These are phyloP conservation scores for Diutina scorzettiae DNA, from an alignment of 1,139 yeast genomes.

Conservation along the genomic window DNA sequence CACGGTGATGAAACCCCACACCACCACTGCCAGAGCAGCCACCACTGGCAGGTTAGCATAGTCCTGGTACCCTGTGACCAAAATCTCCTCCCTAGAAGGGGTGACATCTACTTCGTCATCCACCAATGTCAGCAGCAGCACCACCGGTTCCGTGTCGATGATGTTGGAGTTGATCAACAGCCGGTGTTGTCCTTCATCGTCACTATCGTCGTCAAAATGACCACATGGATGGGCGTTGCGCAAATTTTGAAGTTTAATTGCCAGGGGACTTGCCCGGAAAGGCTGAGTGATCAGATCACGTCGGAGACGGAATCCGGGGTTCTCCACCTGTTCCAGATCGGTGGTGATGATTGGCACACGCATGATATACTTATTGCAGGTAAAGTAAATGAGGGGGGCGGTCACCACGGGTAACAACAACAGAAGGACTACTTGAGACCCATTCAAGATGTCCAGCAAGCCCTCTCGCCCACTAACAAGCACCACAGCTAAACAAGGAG, in stretches of 20 bases:
- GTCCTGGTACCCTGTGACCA: slow-evolving; percentile 1
- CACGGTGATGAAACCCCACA: slow-evolving; percentile 42
- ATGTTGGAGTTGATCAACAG: background rate
- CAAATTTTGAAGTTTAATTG: slow-evolving; percentile 30
- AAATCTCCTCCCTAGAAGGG: background rate
- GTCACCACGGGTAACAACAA: slow-evolving; percentile 62
- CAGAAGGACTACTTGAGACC: slow-evolving; percentile 67
- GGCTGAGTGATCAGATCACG: slow-evolving; percentile 9
- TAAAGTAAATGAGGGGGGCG: slow-evolving; percentile 69
- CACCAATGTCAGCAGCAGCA: slow-evolving; percentile 2
- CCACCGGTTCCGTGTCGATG: slow-evolving; percentile 1
- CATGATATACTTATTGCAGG: slow-evolving; percentile 56
- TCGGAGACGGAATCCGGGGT: background rate
- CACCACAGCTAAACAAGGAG: slow-evolving; percentile 61
- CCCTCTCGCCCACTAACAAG: slow-evolving; percentile 55
- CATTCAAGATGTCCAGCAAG: slow-evolving; percentile 50
- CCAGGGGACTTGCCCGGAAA: slow-evolving; percentile 27
- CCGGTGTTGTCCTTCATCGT: background rate
- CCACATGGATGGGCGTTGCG: slow-evolving; percentile 28
- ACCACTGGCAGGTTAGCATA: slow-evolving; percentile 1
- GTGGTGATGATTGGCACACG: slow-evolving; percentile 10
- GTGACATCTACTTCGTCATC: background rate
- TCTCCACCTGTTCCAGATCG: background rate
- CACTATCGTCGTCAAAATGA: background rate
- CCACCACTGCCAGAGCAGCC: slow-evolving; percentile 14